These are phyloP conservation scores for Diaporthe velutina DNA, from an alignment of 2,329 filamentous ascomycete genomes.

Conservation along the genomic window DNA sequence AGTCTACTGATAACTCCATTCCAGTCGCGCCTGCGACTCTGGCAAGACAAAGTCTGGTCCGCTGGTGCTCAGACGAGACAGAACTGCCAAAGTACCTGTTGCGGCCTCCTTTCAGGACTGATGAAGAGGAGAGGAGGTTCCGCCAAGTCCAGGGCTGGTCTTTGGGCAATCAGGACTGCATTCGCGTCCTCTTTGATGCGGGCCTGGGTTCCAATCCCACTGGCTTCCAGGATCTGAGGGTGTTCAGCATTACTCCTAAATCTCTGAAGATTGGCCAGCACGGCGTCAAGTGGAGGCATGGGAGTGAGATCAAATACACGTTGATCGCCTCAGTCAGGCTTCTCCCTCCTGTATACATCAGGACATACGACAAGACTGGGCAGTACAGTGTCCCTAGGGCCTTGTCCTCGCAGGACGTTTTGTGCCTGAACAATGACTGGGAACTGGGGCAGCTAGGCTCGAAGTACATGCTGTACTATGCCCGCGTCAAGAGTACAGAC, in stretches of 20 bases:
- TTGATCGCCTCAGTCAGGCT: not conserved
- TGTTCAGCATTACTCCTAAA: not conserved
- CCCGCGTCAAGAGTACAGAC: not conserved
- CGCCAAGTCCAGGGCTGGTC: not conserved
- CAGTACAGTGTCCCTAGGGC: not conserved
- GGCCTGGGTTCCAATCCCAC: rapidly evolving
- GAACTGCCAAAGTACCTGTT: not conserved
- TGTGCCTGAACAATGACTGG: not conserved
- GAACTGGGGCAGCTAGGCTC: not conserved
- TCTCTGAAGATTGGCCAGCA: not conserved
- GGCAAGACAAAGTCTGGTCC: not conserved
- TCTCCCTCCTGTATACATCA: not conserved
- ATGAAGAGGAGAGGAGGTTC: not conserved
- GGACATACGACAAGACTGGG: not conserved
- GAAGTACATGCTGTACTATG: not conserved
- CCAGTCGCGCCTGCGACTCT: not conserved
- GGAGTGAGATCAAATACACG: not conserved
- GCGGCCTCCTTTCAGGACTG: not conserved
- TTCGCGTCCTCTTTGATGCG: not conserved
- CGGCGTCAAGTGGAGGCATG: not conserved
- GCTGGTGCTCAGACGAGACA: not conserved
- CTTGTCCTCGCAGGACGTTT: not conserved
- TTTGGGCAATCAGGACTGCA: not conserved
- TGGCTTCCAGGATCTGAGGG: not conserved
- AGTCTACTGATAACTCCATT: not conserved